phyloP scores from a whole-genome alignment of 176 grass and related monocot genomes.

The Areca catechu region DNA sequence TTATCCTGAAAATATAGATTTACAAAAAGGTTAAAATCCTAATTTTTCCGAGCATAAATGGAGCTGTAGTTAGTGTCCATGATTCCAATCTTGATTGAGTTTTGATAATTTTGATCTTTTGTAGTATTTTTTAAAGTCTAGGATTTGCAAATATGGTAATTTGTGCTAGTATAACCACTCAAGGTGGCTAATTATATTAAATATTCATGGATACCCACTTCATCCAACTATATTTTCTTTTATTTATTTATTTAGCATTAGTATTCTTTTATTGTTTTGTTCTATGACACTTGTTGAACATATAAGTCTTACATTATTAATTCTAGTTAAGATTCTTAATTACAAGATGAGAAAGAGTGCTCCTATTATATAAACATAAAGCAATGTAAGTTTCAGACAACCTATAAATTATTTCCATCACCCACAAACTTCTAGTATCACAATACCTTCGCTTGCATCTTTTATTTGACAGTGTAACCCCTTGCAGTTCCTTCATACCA shows the following conservation, averaged over 20 bases:
- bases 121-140: conserved; percentile 80
- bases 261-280: not conserved
- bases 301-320: too few relatives aligned
- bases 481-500: conserved; percentile 28
- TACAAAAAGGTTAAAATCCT: too few relatives aligned
- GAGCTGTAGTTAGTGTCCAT: too few relatives aligned
- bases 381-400: conserved; percentile 65
- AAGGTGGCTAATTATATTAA: conserved; percentile 45
- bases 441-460: not conserved
- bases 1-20: too few relatives aligned
- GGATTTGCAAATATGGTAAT: conserved; percentile 68
- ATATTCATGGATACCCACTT: conserved; percentile 55
- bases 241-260: conserved; percentile 9
- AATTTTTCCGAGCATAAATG: too few relatives aligned
- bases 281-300: too few relatives aligned
- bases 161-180: conserved; percentile 87
- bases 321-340: not conserved
- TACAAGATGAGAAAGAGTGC: conserved; percentile 82
- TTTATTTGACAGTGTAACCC: too few relatives aligned
- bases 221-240: conserved; percentile 20
- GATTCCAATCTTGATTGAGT: too few relatives aligned
- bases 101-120: conserved; percentile 1
- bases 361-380: conserved; percentile 79
- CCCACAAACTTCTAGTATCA: too few relatives aligned
- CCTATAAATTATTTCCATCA: conserved; percentile 60